These are phyloP conservation scores for Colletotrichum euphorbiae DNA, from an alignment of 2,329 filamentous ascomycete genomes.

Conservation along the genomic window DNA sequence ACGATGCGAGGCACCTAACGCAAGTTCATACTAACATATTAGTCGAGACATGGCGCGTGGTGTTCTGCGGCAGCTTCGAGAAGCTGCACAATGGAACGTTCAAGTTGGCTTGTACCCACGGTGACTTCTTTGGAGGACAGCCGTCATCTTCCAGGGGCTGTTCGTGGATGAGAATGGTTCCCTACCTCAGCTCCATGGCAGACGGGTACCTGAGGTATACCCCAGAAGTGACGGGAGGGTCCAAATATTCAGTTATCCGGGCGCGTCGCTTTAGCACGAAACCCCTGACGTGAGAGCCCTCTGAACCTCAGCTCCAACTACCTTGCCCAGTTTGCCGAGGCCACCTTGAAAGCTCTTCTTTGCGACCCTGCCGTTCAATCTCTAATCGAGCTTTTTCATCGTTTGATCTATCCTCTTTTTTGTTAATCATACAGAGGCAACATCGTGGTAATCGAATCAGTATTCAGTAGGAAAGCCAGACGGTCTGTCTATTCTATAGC, in stretches of 20 bases:
- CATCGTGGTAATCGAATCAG: too few species aligned
- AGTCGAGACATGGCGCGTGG: slow-evolving; percentile 62
- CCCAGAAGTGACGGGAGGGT: not conserved
- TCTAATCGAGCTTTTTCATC: too few species aligned
- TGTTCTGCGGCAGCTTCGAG: slow-evolving; percentile 18
- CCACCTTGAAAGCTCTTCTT: not conserved
- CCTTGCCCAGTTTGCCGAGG: not conserved
- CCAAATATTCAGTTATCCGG: slow-evolving; percentile 37
- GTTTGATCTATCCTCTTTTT: not conserved
- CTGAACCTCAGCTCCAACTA: not conserved
- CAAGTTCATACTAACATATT: slow-evolving; percentile 57
- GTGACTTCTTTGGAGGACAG: slow-evolving; percentile 3
- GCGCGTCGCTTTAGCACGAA: not conserved
- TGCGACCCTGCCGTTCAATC: not conserved
- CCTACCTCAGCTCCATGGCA: not conserved
- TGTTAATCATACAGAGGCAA: too few species aligned
- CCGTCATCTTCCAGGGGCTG: slow-evolving; percentile 28
- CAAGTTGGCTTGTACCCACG: slow-evolving; percentile 23
- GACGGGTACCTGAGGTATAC: not conserved
- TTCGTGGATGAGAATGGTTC: not conserved
- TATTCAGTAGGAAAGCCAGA: too few species aligned
- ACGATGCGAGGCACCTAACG: not conserved
- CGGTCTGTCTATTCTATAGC: too few species aligned
- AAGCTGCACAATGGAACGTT: slow-evolving; percentile 27
- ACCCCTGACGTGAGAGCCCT: not conserved